Percentiles rank a stretch among this genome's conserved stretches.
Evolutionary conservation across 768 basidiomycete genomes (phyloP).

Genomic region (Naganishia vaughanmartiniae): DNA sequence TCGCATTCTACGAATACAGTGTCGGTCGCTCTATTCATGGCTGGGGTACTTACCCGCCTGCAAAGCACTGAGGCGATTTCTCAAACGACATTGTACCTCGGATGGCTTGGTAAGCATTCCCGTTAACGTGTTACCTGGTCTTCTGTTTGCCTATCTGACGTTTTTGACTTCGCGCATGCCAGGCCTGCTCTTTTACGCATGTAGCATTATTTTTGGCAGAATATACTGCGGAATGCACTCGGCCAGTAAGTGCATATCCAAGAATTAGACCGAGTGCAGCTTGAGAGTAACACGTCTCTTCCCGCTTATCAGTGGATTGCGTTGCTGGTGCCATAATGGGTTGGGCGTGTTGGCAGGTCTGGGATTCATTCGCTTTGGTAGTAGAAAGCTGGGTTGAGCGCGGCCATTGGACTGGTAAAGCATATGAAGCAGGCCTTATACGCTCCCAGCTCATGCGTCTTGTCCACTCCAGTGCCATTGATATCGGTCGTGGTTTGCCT

Average conservation of each 20-base stretch:
- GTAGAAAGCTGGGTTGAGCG: constrained; percentile 55
- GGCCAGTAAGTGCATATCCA: constrained; percentile 36
- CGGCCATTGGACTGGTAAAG: constrained; percentile 49
- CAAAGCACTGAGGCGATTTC: constrained; percentile 20
- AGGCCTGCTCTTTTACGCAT: constrained; percentile 44
- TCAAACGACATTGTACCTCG: constrained; percentile 20
- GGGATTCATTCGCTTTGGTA: constrained; percentile 50
- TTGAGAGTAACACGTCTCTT: too few relatives aligned
- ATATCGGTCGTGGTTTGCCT: constrained; percentile 57
- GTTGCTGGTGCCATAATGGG: constrained; percentile 59
- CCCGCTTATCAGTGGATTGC: constrained; percentile 42
- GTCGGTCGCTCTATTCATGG: constrained; percentile 79
- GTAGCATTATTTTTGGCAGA: constrained; percentile 50
- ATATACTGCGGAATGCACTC: constrained; percentile 53
- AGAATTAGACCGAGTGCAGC: too few relatives aligned
- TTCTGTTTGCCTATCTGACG: not conserved
- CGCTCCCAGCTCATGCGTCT: constrained; percentile 49
- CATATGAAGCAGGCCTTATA: constrained; percentile 52
- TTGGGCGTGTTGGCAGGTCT: constrained; percentile 61
- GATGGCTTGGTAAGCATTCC: not conserved
- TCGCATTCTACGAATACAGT: constrained; percentile 90
- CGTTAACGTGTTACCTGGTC: not conserved
- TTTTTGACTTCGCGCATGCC: not conserved
- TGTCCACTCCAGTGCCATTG: constrained; percentile 40
- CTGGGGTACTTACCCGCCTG: constrained; percentile 36